Evolutionary conservation across 148 eudicot species (phyloP).

Genomic region (Suaeda aralocaspica): DNA sequence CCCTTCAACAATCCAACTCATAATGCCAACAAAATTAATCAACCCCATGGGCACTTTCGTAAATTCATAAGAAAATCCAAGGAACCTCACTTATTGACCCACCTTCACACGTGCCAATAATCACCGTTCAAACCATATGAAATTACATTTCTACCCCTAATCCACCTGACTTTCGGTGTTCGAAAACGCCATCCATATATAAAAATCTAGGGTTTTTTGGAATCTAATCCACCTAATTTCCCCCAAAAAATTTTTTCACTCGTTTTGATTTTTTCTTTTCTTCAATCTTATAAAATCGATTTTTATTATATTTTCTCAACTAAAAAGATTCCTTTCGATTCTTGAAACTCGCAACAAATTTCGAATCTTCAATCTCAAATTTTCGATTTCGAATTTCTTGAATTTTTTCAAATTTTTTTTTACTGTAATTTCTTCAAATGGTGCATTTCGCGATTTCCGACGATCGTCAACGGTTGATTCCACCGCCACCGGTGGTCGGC

Average conservation of each 20-base stretch:
- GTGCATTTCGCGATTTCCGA: constrained; percentile 32
- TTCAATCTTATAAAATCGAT: background rate
- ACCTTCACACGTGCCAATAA: constrained; percentile 16
- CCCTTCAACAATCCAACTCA: background rate
- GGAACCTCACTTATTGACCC: background rate
- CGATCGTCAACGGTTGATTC: constrained; percentile 14
- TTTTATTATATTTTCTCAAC: background rate
- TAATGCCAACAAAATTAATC: background rate
- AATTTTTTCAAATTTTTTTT: background rate
- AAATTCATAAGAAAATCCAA: background rate
- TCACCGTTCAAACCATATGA: background rate
- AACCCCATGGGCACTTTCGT: background rate
- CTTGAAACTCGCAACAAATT: background rate
- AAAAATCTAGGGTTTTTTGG: constrained; percentile 30
- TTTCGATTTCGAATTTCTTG: background rate
- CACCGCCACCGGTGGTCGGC: background rate
- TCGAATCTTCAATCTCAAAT: background rate
- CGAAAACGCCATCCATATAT: constrained; percentile 10
- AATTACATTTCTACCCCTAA: constrained; percentile 13
- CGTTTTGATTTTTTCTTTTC: background rate
- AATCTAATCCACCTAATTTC: constrained; percentile 14
- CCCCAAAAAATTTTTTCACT: too few species aligned
- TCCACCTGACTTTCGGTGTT: constrained; percentile 17
- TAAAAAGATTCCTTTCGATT: constrained; percentile 1
- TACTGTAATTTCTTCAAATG: constrained; percentile 17